A percentile compares a stretch with the other conserved stretches of the same genome.
These are phyloP conservation scores for Populus trichocarpa DNA, from an alignment of 441 rosid genomes.

Conservation along the genomic window DNA sequence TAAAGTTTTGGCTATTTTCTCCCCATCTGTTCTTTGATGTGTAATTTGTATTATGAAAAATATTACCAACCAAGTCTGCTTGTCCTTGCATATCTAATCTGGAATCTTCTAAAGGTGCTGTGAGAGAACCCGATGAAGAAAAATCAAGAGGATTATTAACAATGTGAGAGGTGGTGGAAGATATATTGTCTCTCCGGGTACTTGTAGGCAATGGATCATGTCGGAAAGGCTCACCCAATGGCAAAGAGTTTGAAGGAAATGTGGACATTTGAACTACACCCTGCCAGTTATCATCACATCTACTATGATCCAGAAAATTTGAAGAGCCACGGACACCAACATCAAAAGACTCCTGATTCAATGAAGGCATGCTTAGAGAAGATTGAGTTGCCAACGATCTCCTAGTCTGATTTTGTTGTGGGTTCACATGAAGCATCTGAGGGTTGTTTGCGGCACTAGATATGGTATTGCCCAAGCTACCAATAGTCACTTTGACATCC, in stretches of 20 bases:
- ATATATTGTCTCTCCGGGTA: slow-evolving; percentile 29
- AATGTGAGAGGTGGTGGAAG: slow-evolving; percentile 31
- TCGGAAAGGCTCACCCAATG: slow-evolving; percentile 29
- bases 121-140: slow-evolving; percentile 28
- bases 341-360: slow-evolving; percentile 40
- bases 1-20: slow-evolving; percentile 31
- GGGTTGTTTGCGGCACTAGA: slow-evolving; percentile 40
- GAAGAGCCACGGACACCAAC: slow-evolving; percentile 36
- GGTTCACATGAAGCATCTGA: slow-evolving; percentile 34
- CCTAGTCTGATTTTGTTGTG: slow-evolving; percentile 29
- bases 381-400: slow-evolving; percentile 46
- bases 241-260: slow-evolving; percentile 31
- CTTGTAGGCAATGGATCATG: slow-evolving; percentile 26
- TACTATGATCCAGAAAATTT: slow-evolving; percentile 42
- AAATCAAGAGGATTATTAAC: slow-evolving; percentile 31
- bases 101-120: slow-evolving; percentile 32
- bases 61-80: slow-evolving; percentile 32
- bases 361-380: slow-evolving; percentile 38
- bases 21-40: slow-evolving; percentile 38
- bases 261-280: slow-evolving; percentile 38
- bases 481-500: slow-evolving; percentile 35
- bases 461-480: slow-evolving; percentile 41
- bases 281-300: slow-evolving; percentile 44
- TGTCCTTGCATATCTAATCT: slow-evolving; percentile 38
- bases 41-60: slow-evolving; percentile 30